Evolutionary conservation across 1,139 yeast species (phyloP).

Genomic region (Debaryomycetaceae sp.): DNA sequence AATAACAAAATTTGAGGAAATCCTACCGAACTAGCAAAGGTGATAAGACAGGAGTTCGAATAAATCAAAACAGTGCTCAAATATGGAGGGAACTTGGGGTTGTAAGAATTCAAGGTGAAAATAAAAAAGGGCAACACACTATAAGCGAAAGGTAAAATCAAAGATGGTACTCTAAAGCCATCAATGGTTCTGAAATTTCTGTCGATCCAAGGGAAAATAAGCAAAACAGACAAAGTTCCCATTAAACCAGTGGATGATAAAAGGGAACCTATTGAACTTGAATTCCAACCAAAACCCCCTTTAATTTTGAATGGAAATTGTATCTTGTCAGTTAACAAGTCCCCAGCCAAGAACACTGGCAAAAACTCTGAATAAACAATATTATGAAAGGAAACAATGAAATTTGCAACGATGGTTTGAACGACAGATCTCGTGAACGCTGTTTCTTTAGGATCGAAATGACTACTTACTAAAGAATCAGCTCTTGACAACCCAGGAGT

Average conservation of each 20-base stretch:
- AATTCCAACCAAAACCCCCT: conserved; percentile 32
- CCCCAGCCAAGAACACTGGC: conserved; percentile 56
- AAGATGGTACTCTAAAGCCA: conserved; percentile 39
- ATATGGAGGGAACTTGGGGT: conserved; percentile 20
- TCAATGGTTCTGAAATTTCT: conserved; percentile 43
- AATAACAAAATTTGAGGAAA: conserved; percentile 31
- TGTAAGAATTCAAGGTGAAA: conserved; percentile 35
- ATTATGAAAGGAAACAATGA: conserved; percentile 47
- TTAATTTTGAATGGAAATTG: conserved; percentile 31
- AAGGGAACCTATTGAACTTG: conserved; percentile 52
- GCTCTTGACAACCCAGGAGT: conserved; percentile 10
- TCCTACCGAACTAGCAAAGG: conserved; percentile 24
- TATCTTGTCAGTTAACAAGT: conserved; percentile 30
- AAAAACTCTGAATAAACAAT: conserved; percentile 56
- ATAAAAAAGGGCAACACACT: conserved; percentile 48
- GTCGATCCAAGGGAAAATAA: conserved; percentile 55
- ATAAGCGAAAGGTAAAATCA: conserved; percentile 47
- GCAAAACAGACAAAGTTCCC: conserved; percentile 50
- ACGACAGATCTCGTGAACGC: conserved; percentile 36
- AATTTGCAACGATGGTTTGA: conserved; percentile 39
- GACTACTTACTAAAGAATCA: conserved; percentile 10
- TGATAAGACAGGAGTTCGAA: conserved; percentile 26
- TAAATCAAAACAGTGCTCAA: conserved; percentile 23
- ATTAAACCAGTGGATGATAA: conserved; percentile 54
- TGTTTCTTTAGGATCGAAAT: conserved; percentile 9